Conservation (phyloP, 192 early-diverging fungal species). For the Coemansia umbellata region DNA sequence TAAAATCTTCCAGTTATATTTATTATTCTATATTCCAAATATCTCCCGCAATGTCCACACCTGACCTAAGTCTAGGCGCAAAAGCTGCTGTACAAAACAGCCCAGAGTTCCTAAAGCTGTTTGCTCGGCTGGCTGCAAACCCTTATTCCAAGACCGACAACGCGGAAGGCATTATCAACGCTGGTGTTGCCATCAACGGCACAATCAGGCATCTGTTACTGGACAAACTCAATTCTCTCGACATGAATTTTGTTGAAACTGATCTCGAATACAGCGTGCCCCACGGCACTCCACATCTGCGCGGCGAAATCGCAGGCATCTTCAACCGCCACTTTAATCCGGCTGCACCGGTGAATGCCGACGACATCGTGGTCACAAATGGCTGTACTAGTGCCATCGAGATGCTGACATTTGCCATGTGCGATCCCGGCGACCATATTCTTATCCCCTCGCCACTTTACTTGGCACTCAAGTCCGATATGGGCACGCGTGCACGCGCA, state of each 20-base stretch:
- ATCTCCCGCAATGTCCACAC: conserved; percentile 13
- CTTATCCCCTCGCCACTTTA: conserved; percentile 76
- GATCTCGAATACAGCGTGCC: conserved; percentile 49
- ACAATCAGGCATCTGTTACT: conserved; percentile 57
- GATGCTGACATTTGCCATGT: conserved; percentile 59
- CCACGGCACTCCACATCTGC: conserved; percentile 56
- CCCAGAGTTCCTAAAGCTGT: conserved; percentile 22
- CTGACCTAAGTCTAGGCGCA: conserved; percentile 34
- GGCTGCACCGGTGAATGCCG: conserved; percentile 25
- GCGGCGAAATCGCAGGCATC: conserved; percentile 56
- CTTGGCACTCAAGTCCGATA: conserved; percentile 67
- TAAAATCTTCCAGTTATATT: no score
- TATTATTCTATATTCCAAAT: no score
- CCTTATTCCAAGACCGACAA: conserved; percentile 51
- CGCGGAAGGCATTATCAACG: conserved; percentile 70
- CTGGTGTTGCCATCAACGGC: conserved; percentile 76
- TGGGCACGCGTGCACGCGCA: conserved; percentile 51
- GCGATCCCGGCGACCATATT: conserved; percentile 69
- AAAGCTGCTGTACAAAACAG: conserved; percentile 18
- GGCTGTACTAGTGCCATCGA: conserved; percentile 67
- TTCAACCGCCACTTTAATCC: conserved; percentile 66
- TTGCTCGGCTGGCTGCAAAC: conserved; percentile 19
- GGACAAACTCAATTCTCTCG: conserved; percentile 48
- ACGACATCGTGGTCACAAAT: conserved; percentile 60
- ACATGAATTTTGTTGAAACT: conserved; percentile 9